These are phyloP conservation scores for Candida incommunis DNA, from an alignment of 805 yeast species.

Conservation along the genomic window DNA sequence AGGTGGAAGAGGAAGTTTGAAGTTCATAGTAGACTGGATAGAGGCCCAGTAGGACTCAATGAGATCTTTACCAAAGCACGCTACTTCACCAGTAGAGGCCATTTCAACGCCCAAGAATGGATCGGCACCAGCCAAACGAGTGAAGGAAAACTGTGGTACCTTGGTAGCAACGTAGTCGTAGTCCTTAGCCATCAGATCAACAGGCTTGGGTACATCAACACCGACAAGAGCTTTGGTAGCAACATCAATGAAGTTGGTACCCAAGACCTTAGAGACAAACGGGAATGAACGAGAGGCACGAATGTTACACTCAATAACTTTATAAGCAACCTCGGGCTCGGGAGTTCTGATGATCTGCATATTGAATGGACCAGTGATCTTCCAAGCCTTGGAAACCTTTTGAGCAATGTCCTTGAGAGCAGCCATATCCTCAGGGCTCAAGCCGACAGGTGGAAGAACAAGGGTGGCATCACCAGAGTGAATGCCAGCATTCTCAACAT, in stretches of 20 bases:
- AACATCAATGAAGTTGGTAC: conserved; percentile 91
- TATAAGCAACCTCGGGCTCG: conserved; percentile 18
- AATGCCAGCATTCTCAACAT: conserved; percentile 98
- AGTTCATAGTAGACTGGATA: conserved; percentile 93
- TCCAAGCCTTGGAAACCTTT: conserved; percentile 86
- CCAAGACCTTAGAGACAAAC: conserved; percentile 92
- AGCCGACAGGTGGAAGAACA: conserved; percentile 92
- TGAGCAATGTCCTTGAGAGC: conserved; percentile 93
- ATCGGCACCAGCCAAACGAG: conserved; percentile 94
- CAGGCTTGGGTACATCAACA: conserved; percentile 83
- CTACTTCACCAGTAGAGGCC: conserved; percentile 99
- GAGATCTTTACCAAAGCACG: conserved; percentile 89
- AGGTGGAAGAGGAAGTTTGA: conserved; percentile 85
- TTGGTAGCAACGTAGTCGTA: conserved; percentile 80
- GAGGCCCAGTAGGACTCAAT: conserved; percentile 99
- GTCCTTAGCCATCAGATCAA: conserved; percentile 75
- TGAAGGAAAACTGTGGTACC: conserved; percentile 96
- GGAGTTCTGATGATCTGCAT: conserved; percentile 61
- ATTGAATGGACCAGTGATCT: conserved; percentile 94
- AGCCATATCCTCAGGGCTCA: conserved; percentile 78
- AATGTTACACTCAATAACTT: conserved; percentile 96
- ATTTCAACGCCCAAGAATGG: conserved; percentile 96
- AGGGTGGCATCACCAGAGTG: conserved; percentile 99
- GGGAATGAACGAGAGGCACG: conserved; percentile 99
- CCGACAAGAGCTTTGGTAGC: conserved; percentile 95